Conservation (phyloP, 805 yeast genomes). For the Saturnispora besseyi region DNA sequence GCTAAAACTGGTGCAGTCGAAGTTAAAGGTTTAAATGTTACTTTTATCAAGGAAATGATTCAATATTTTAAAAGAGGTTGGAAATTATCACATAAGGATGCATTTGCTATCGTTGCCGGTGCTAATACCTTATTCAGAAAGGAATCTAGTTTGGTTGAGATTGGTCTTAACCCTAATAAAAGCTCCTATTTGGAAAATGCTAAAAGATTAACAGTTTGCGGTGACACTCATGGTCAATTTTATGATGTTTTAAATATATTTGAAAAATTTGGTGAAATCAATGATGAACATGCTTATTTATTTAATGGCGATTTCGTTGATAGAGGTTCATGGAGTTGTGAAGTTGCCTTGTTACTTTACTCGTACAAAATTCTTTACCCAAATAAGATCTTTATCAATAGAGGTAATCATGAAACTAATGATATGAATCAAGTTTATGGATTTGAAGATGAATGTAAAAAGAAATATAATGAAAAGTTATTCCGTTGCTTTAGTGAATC, state of each 20-base stretch:
- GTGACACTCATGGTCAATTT: conserved; percentile 97
- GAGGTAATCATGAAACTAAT: conserved; percentile 96
- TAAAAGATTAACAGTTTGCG: conserved; percentile 71
- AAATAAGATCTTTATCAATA: conserved; percentile 56
- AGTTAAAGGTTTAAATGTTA: conserved; percentile 35
- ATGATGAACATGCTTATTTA: conserved; percentile 58
- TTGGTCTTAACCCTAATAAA: conserved; percentile 38
- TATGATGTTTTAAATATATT: conserved; percentile 82
- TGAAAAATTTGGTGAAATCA: conserved; percentile 61
- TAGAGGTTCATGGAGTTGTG: conserved; percentile 97
- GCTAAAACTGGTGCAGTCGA: conserved; percentile 20
- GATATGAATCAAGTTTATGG: conserved; percentile 97
- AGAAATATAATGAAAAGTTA: conserved; percentile 72
- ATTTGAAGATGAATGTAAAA: conserved; percentile 90
- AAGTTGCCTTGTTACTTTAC: conserved; percentile 77
- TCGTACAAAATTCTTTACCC: conserved; percentile 74
- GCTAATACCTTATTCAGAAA: conserved; percentile 52
- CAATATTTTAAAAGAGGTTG: conserved; percentile 66
- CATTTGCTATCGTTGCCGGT: conserved; percentile 69
- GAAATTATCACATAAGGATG: conserved; percentile 69
- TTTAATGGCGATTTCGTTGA: conserved; percentile 98
- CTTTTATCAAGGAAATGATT: conserved; percentile 58
- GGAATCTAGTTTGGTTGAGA: conserved; percentile 73
- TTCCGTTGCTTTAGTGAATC: conserved; percentile 80
- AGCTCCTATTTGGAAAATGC: conserved; percentile 11